These are phyloP conservation scores for Coniophora puteana DNA, from an alignment of 1,284 basidiomycete species.

Conservation along the genomic window DNA sequence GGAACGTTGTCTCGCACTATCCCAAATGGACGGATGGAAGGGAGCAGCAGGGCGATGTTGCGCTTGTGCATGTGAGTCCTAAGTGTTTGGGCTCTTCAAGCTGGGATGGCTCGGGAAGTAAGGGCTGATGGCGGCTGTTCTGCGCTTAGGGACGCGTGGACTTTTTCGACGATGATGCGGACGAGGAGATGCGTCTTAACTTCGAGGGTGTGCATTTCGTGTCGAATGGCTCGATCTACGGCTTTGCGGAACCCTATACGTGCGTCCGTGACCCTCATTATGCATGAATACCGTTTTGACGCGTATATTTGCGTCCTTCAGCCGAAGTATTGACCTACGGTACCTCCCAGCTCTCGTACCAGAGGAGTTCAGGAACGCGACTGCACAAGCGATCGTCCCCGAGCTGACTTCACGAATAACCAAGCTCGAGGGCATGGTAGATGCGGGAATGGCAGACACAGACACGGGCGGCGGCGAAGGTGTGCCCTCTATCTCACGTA, in stretches of 20 bases:
- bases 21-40: slow-evolving; percentile 20
- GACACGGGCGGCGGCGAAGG: slow-evolving; percentile 32
- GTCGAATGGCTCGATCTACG: slow-evolving; percentile 74
- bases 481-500: slow-evolving; percentile 17
- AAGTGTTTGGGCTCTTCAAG: slow-evolving; percentile 2
- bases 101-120: too few species aligned
- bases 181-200: slow-evolving; percentile 61
- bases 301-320: slow-evolving; percentile 22
- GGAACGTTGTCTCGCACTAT: slow-evolving; percentile 57
- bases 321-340: slow-evolving; percentile 63
- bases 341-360: slow-evolving; percentile 65
- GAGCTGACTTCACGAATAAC: slow-evolving; percentile 61
- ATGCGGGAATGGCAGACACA: slow-evolving; percentile 56
- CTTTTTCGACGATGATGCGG: slow-evolving; percentile 44
- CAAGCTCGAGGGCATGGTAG: slow-evolving; percentile 58
- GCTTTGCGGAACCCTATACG: slow-evolving; percentile 67
- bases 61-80: slow-evolving; percentile 64
- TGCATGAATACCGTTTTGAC: slow-evolving; percentile 1
- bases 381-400: slow-evolving; percentile 58
- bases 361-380: slow-evolving; percentile 49
- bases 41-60: slow-evolving; percentile 44
- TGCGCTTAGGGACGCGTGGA: slow-evolving; percentile 64
- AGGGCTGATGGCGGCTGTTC: not conserved
- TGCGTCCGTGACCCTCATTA: slow-evolving; percentile 27
- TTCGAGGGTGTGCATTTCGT: slow-evolving; percentile 80